Evolutionary conservation across 1,284 basidiomycete genomes (phyloP), one percentile per base, ranked within the genome.

Genomic region (Grifola frondosa): DNA sequence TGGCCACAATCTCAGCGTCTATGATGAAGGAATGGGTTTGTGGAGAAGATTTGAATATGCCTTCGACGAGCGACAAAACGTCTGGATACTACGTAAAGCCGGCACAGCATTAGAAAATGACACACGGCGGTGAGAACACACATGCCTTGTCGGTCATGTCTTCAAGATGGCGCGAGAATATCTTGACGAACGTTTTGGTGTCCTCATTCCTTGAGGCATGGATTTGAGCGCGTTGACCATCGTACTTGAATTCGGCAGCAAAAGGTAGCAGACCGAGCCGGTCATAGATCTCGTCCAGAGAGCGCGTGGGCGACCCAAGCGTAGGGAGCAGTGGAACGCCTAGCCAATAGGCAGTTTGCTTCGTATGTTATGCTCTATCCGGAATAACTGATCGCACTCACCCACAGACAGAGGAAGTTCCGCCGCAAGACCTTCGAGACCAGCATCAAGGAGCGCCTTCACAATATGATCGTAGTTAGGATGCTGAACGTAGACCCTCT

Each of bases 201-300:
- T 63, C 62, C 32, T 71, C 69, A 48, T 71, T 65, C 63, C 69
- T 72, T 60, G 65, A 60, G 42, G 80, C 76, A 59, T 96, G 92
- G 24, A 94, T 89, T 58, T 96, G 92, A 45, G 80, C 88, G 61
- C 91, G 76, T 64, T 94, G 91, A 5, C 92, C 92, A 49, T 95
- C 92, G 61, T 93, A 92, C 63, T 96, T 95, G n/a, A 82, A 89
- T 65, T 96, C 92, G 2, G 87, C 89, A 81, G 64, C 92, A 90
- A 93, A 95, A 3, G 85, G 77, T 26, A 81, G 66, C 32, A 73
- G 69, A 11, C 77, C 78, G 15, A 94, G 70, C 23, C 84, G 77
- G 30, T 81, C 77, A 56, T 91, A 93, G 30, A 95, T 82, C 55
- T 93, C 91, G 40, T 84, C 78, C 32, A 97, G 69, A 26, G 91